Evolutionary conservation across 2,329 filamentous ascomycete genomes (phyloP).

Genomic region (Aspergillus uvarum): DNA sequence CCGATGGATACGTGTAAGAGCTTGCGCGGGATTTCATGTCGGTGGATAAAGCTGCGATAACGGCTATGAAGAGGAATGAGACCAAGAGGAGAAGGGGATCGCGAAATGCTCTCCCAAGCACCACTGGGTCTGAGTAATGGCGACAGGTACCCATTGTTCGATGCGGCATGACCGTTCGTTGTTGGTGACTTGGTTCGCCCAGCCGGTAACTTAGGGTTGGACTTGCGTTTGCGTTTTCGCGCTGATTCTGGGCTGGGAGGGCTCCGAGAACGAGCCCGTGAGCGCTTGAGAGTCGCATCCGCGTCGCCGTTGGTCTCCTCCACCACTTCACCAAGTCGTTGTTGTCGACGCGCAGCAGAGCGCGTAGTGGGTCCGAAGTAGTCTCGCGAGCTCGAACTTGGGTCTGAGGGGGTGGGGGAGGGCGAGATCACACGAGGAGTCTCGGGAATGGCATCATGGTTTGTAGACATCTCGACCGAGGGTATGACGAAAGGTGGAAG

Average conservation of each 20-base stretch:
- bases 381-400: constrained; percentile 50
- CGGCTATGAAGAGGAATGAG: constrained; percentile 93
- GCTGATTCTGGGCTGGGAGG: constrained; percentile 38
- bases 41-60: constrained; percentile 89
- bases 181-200: constrained; percentile 37
- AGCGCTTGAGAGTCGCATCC: constrained; percentile 54
- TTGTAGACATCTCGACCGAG: constrained; percentile 43
- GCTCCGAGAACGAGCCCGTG: constrained; percentile 63
- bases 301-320: constrained; percentile 50
- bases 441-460: constrained; percentile 62
- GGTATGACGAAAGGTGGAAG: constrained; percentile 52
- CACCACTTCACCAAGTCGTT: constrained; percentile 52
- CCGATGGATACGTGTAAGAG: constrained; percentile 92
- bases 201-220: constrained; percentile 42
- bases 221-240: constrained; percentile 50
- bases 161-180: constrained; percentile 36
- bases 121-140: constrained; percentile 50
- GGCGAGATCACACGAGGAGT: constrained; percentile 89
- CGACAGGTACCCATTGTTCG: constrained; percentile 40
- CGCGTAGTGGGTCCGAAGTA: constrained; percentile 76
- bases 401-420: constrained; percentile 67
- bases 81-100: constrained; percentile 88
- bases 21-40: constrained; percentile 95
- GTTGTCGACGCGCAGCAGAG: constrained; percentile 63
- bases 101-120: constrained; percentile 84